A percentile compares a stretch with the other conserved stretches of the same genome.
These are phyloP conservation scores for Bretschneidera sinensis DNA, from an alignment of 345 rosid genomes.

Conservation along the genomic window DNA sequence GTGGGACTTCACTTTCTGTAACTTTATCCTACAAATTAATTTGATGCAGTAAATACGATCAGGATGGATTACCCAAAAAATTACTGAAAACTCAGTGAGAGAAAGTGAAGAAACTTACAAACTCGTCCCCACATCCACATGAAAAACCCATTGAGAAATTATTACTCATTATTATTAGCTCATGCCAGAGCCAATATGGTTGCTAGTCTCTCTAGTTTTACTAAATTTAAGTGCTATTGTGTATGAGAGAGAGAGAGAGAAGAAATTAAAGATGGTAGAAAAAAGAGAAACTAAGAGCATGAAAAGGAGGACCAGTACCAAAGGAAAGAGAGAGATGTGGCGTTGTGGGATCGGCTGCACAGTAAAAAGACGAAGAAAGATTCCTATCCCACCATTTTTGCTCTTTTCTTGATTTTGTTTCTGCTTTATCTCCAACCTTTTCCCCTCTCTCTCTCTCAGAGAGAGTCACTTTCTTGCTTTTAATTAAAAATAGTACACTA, in stretches of 20 bases:
- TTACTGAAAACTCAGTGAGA: background rate
- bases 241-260: constrained; percentile 3
- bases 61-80: no score
- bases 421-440: constrained; percentile 14
- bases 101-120: constrained; percentile 22
- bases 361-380: constrained; percentile 34
- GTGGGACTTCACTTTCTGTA: constrained; percentile 19
- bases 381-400: constrained; percentile 23
- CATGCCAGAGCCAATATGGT: constrained; percentile 5
- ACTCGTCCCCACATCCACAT: constrained; percentile 30
- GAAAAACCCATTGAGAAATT: constrained; percentile 31
- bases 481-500: constrained; percentile 22
- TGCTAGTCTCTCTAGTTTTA: no score
- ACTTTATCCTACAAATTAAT: background rate
- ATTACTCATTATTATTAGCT: constrained; percentile 20
- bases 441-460: constrained; percentile 4
- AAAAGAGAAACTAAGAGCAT: constrained; percentile 27
- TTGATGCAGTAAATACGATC: no score
- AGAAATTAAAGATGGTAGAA: constrained; percentile 9
- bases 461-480: constrained; percentile 29
- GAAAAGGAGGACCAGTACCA: constrained; percentile 30
- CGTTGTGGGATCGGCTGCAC: constrained; percentile 36
- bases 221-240: constrained; percentile 12
- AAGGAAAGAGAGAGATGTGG: constrained; percentile 14
- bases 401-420: constrained; percentile 15